Base-by-base conservation (phyloP, 306 rosid genomes). In the Prosopis cineraria region DNA sequence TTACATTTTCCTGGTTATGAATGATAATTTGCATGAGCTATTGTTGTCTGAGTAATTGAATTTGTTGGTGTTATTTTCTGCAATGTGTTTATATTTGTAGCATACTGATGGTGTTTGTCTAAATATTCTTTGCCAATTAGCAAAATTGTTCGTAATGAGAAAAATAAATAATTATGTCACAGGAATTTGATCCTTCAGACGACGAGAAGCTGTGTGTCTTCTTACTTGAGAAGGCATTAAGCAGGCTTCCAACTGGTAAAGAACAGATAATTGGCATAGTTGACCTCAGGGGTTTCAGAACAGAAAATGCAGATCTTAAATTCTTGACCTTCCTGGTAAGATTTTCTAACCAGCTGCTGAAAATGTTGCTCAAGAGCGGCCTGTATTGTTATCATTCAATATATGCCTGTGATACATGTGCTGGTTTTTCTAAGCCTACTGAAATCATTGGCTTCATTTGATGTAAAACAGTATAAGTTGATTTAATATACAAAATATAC, bases 311-410 rank as follows among this genome's bases (percentile, higher is more conserved):
- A 52, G 99, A 95, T 79, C 79, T 93, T 62, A 86, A 36, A 77
- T 95, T 75, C 89, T 59, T 93, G 70, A 90, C 94, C 67, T 93
- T 93, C 86, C 44, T 90, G 96, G 99, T 95, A 91, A 82, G 56
- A 3, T 50, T 66, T 68, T 66, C 34, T 17, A 69, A 60, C 72
- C 39, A 43, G 50, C 81, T 41, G 40, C 71, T 67, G 30, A 75
- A 52, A 78, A 30, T 53, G 22, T 73, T 65, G 68, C 75, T 31
- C 41, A 34, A 77, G 60, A 65, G 70, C 24, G 22, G 37, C 77
- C 29, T 56, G 60, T 17, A 72, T 63, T 50, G 6, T n/a, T 37
- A 70, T 75, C 24, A 52, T 45, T 47, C 24, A 66, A 56, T 11
- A 41, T 40, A 43, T 66, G 73, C 29, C 68, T 53, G 34, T 74